These are phyloP conservation scores for Colletotrichum paranaense DNA, from an alignment of 2,329 filamentous ascomycete species.

Conservation along the genomic window DNA sequence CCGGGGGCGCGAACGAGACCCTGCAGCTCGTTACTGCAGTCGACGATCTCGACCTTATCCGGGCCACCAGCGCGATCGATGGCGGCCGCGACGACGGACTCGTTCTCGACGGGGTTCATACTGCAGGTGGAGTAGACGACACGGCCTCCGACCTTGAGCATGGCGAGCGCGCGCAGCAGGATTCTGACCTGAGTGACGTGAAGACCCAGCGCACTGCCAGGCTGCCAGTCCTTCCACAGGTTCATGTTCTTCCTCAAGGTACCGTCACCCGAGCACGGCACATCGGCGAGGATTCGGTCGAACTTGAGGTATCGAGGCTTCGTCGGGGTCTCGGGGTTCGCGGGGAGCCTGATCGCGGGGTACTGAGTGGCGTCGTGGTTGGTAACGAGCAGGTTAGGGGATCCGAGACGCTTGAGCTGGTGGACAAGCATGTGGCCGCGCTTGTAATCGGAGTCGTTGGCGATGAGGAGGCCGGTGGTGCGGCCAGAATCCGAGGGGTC, in stretches of 20 bases:
- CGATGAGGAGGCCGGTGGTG: constrained; percentile 90
- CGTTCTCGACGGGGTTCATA: constrained; percentile 98
- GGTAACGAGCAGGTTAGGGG: constrained; percentile 94
- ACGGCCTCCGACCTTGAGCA: constrained; percentile 93
- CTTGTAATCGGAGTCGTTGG: constrained; percentile 97
- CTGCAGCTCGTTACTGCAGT: constrained; percentile 83
- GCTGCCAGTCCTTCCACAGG: constrained; percentile 95
- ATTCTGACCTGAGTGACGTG: constrained; percentile 91
- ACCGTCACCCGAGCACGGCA: constrained; percentile 96
- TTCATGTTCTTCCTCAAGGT: constrained; percentile 93
- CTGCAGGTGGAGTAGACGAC: constrained; percentile 99
- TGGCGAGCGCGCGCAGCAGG: constrained; percentile 89
- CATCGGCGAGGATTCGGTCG: constrained; percentile 94
- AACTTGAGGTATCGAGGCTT: constrained; percentile 88
- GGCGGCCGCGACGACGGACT: constrained; percentile 88
- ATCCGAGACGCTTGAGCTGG: constrained; percentile 96
- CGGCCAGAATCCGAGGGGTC: constrained; percentile 82
- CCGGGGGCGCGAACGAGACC: constrained; percentile 81
- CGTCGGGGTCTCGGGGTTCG: constrained; percentile 62
- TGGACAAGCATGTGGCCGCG: constrained; percentile 97
- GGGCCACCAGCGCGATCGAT: constrained; percentile 90
- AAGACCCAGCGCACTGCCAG: constrained; percentile 86
- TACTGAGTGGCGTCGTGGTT: constrained; percentile 98
- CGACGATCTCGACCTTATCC: constrained; percentile 83
- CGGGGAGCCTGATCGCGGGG: constrained; percentile 87